Evolutionary conservation across 345 rosid genomes (phyloP), one percentile per base, ranked within the genome.

Genomic region (Mangifera indica): DNA sequence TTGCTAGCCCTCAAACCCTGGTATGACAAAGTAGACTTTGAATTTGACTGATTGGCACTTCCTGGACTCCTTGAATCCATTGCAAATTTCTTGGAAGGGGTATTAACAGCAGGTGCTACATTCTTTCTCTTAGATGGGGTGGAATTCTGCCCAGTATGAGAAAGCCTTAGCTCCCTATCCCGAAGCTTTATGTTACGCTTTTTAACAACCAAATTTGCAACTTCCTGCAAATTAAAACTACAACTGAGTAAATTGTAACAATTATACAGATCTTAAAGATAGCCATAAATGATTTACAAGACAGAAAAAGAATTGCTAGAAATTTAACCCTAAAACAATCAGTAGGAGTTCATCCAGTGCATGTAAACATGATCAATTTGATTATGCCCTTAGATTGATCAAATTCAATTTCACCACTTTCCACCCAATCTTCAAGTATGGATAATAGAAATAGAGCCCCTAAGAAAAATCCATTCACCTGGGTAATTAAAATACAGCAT

Each of bases 1-100:
- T 89, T 93, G 70, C 84, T 89, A 46, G 95, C 93, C 51, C 85
- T 86, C 82, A 89, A 74, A n/a, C 99, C 99, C 83, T 95, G 96
- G 80, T 89, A 92, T 10, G 94, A 81, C 77, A 83, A 54, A 46
- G 76, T 53, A 61, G 77, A 71, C 76, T 80, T 86, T 17, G 76
- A 44, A 40, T 57, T 76, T 4, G 72, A 67, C 45, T 63, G 66
- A 66, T 68, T 60, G 37, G 69, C 67, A 21, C 53, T 60, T 9
- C 34, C 84, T 1, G 85, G 76, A 74, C 86, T 78, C 73, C 81
- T 82, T 37, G 85, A 81, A 66, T 77, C 90, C 59, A 37, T 25
- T 5, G 77, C 83, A 13, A 51, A 68, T 86, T 82, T 91, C 84
- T 91, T 78, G 17, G 79, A 74, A 0, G 90, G 84, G 0, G 84